Percentiles rank a stretch among this genome's conserved stretches.
phyloP scores from a whole-genome alignment of 2,329 filamentous ascomycete genomes.

The Diaporthe sp. region DNA sequence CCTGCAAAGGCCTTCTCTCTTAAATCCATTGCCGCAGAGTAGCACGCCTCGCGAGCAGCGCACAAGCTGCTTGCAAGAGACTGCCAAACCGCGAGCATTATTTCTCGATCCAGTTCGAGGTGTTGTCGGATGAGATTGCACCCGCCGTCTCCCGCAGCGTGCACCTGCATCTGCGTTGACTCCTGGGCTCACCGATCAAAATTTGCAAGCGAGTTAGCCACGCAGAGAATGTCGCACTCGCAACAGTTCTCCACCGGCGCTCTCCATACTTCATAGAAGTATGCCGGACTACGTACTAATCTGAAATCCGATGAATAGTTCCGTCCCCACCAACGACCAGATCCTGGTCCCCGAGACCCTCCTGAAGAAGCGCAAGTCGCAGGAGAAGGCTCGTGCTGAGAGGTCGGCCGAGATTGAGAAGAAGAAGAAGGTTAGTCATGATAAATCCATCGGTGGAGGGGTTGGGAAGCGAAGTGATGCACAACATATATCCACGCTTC shows the following conservation, averaged over 20 bases:
- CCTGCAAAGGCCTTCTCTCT: conserved; percentile 72
- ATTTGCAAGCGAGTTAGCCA: conserved; percentile 85
- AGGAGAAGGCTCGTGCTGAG: conserved; percentile 98
- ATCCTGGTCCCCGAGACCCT: conserved; percentile 99
- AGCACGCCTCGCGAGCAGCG: conserved; percentile 46
- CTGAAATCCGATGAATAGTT: conserved; percentile 75
- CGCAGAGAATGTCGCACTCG: conserved; percentile 91
- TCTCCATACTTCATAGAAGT: conserved; percentile 70
- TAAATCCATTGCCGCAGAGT: conserved; percentile 77
- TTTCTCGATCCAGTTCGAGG: conserved; percentile 70
- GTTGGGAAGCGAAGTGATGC: conserved; percentile 79
- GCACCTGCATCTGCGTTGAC: conserved; percentile 42
- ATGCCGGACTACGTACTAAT: conserved; percentile 85
- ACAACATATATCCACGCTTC: conserved; percentile 75
- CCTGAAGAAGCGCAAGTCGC: conserved; percentile 99
- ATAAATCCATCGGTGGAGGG: conserved; percentile 46
- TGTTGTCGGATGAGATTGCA: conserved; percentile 82
- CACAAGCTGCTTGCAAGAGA: conserved; percentile 14
- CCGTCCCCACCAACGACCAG: conserved; percentile 94
- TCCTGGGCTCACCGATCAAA: conserved; percentile 81
- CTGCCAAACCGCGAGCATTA: conserved; percentile 57
- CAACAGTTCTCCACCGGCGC: conserved; percentile 95
- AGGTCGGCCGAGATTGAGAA: conserved; percentile 83
- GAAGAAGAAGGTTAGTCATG: conserved; percentile 85
- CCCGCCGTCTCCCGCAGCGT: conserved; percentile 39